Conservation (phyloP, 495 filamentous ascomycete species). For the Massariosphaeria phaeospora region DNA sequence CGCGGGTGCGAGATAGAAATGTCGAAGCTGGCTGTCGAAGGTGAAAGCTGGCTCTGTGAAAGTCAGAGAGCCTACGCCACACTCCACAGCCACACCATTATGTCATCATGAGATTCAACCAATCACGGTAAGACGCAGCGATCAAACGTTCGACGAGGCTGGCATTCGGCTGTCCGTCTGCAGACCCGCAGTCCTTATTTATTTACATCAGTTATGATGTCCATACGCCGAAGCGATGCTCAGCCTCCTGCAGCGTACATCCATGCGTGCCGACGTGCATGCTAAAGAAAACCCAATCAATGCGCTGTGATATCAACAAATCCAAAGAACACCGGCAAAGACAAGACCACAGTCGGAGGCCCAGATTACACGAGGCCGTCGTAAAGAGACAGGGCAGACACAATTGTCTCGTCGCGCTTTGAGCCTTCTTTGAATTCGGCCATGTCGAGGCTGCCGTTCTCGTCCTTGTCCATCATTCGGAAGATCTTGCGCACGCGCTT, state of each 20-base stretch:
- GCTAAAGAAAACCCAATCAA: constrained; percentile 26
- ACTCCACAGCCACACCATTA: no score
- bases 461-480: constrained; percentile 99
- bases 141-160: no score
- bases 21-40: no score
- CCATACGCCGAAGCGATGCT: constrained; percentile 16
- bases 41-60: no score
- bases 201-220: constrained; percentile 27
- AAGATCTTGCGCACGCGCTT: constrained; percentile 98
- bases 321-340: constrained; percentile 22
- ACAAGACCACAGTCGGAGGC: constrained; percentile 3
- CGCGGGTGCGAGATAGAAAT: no score
- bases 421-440: constrained; percentile 98
- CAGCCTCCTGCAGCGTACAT: constrained; percentile 7
- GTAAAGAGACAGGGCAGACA: constrained; percentile 91
- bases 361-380: constrained; percentile 75
- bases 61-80: no score
- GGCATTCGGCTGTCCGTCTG: no score
- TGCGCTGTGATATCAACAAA: constrained; percentile 30
- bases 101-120: no score
- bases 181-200: neutral
- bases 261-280: constrained; percentile 12
- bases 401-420: constrained; percentile 98
- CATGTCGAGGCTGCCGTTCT: constrained; percentile 89
- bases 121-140: no score